Conservation (phyloP, 1,284 basidiomycete genomes). For the Cutaneotrichosporon spelunceum region DNA sequence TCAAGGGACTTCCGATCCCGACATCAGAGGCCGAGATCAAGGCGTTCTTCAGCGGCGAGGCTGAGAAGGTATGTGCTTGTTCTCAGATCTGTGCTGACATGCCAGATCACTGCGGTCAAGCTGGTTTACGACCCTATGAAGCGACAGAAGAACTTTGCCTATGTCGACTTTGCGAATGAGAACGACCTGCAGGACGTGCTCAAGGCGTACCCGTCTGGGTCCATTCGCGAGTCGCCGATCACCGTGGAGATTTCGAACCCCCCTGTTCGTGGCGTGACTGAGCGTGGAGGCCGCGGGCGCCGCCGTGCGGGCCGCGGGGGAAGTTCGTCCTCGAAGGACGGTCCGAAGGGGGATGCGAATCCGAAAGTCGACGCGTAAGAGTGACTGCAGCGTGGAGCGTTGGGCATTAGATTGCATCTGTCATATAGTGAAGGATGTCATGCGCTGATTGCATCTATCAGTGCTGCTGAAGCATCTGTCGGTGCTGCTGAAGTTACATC, state of each 20-base stretch:
- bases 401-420: constrained; percentile 20
- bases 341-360: constrained; percentile 13
- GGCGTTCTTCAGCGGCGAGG: constrained; percentile 59
- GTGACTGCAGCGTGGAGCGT: constrained; percentile 9
- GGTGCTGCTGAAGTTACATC: background rate
- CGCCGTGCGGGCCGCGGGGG: constrained; percentile 52
- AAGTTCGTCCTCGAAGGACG: constrained; percentile 25
- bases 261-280: constrained; percentile 27
- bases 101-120: constrained; percentile 67
- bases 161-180: constrained; percentile 82
- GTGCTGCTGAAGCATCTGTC: background rate
- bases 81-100: background rate
- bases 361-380: constrained; percentile 17
- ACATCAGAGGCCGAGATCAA: constrained; percentile 67
- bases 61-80: constrained; percentile 31
- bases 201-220: constrained; percentile 61
- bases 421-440: constrained; percentile 15
- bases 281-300: constrained; percentile 48
- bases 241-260: constrained; percentile 50
- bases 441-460: constrained; percentile 8
- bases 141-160: constrained; percentile 56
- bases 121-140: constrained; percentile 56
- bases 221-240: constrained; percentile 49
- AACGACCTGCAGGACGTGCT: constrained; percentile 73
- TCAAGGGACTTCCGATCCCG: constrained; percentile 61